A percentile compares a stretch with the other conserved stretches of the same genome.
phyloP scores from a whole-genome alignment of 2,329 filamentous ascomycete species.

The Lasiodiplodia sp. region DNA sequence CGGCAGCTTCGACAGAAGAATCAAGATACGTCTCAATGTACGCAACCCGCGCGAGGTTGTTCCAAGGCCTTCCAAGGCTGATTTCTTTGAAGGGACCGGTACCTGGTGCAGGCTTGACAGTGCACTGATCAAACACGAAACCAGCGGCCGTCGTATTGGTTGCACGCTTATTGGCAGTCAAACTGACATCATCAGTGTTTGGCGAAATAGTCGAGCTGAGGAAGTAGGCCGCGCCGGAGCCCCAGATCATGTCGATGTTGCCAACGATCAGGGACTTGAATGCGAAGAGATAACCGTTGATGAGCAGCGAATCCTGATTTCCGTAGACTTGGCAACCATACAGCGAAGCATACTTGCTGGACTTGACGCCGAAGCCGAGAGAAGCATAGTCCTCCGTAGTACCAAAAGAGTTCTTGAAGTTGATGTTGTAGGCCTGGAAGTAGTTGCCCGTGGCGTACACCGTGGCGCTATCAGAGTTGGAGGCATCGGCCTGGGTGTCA shows the following conservation, averaged over 20 bases:
- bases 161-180: slow-evolving; percentile 51
- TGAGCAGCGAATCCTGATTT: slow-evolving; percentile 59
- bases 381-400: slow-evolving; percentile 54
- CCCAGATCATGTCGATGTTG: slow-evolving; percentile 55
- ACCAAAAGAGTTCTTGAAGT: slow-evolving; percentile 55
- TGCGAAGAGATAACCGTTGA: slow-evolving; percentile 49
- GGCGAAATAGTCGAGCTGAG: slow-evolving; percentile 47
- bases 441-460: slow-evolving; percentile 54
- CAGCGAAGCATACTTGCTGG: slow-evolving; percentile 58
- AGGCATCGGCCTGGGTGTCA: slow-evolving; percentile 40
- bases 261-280: slow-evolving; percentile 52
- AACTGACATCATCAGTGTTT: slow-evolving; percentile 45
- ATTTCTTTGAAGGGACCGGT: slow-evolving; percentile 41
- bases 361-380: slow-evolving; percentile 56
- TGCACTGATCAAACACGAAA: slow-evolving; percentile 62
- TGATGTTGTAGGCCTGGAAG: slow-evolving; percentile 67
- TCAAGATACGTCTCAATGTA: slow-evolving; percentile 59
- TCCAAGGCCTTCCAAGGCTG: slow-evolving; percentile 60
- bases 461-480: slow-evolving; percentile 60
- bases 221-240: slow-evolving; percentile 55
- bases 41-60: slow-evolving; percentile 54
- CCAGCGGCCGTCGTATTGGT: slow-evolving; percentile 50
- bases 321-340: slow-evolving; percentile 62
- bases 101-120: slow-evolving; percentile 49
- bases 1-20: slow-evolving; percentile 63